Evolutionary conservation across 371 early-diverging fungal species (phyloP), one percentile per base, ranked within the genome.

Genomic region (Saksenaea oblongispora): DNA sequence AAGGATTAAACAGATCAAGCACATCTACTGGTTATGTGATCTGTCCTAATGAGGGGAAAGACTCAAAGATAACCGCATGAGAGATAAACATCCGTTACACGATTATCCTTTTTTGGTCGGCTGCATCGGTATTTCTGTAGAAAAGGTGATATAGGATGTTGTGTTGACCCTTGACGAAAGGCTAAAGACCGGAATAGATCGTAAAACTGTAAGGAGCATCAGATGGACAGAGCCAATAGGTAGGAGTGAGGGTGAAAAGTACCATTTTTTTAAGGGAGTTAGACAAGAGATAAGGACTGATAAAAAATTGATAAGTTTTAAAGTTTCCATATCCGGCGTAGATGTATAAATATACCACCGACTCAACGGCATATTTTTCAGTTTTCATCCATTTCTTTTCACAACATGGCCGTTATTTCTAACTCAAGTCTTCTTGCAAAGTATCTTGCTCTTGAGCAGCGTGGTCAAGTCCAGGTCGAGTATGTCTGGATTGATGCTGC

Each of bases 401-500:
- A 3, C 26, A 63, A 0, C 35, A 63, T 74, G 68, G 61, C 64
- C 27, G 61, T 66, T 58, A 44, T 35, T 35, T 76, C 74, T 15
- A 67, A 72, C 62, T 61, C 79, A 26, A 58, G 67, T 37, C 71
- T 72, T 57, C 74, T 79, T 24, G 41, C 36, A 15, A 81, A 79
- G 66, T 80, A 79, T 63, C 60, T 79, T n/a, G 58, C 60, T n/a
- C 66, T 78, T 54, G 74, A 74, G 36, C 82, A 80, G 64, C 61
- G 64, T 24, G 79, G 70, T 42, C 56, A 69, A 59, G 66, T 82
- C 61, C 75, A 70, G 55, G 79, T 79, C 36, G 80, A 82, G 69
- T 84, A 82, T 57, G 66, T 84, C 41, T 84, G 80, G 81, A 74
- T 84, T 51, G 83, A 82, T 69, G 83, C 77, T 47, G 34, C 67